Conservation (phyloP, 164 flowering plant species). For the Santalum album region DNA sequence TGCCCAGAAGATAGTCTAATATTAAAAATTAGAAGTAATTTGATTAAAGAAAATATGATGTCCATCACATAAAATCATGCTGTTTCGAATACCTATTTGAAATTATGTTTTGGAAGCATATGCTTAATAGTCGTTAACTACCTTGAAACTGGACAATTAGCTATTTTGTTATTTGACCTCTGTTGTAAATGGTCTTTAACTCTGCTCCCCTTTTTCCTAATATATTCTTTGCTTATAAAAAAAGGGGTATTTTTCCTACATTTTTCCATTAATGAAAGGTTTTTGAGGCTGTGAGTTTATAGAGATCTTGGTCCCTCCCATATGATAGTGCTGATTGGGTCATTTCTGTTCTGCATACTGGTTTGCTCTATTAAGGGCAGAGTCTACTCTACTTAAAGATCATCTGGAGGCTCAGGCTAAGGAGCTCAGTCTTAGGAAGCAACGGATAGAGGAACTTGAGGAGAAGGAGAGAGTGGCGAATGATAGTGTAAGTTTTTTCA, state of each 20-base stretch:
- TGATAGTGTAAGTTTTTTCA: constrained; percentile 47
- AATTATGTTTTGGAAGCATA: not conserved
- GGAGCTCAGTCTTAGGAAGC: constrained; percentile 64
- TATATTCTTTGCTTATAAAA: too few relatives aligned
- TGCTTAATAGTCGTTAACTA: too few relatives aligned
- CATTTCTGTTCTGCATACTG: constrained; percentile 8
- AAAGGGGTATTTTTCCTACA: too few relatives aligned
- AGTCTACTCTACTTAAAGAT: constrained; percentile 59
- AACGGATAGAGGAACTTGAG: constrained; percentile 61
- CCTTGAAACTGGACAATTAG: not conserved
- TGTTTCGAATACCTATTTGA: not conserved
- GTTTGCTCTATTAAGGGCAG: constrained; percentile 66
- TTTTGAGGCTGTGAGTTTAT: too few relatives aligned
- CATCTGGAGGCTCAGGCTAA: constrained; percentile 66
- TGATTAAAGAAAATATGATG: not conserved
- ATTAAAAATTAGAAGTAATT: too few relatives aligned
- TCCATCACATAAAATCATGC: not conserved
- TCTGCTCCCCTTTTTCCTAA: too few relatives aligned
- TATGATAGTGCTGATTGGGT: constrained; percentile 11
- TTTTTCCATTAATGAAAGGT: too few relatives aligned
- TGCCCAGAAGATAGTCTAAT: too few relatives aligned
- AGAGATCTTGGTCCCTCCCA: too few relatives aligned
- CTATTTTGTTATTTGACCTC: not conserved
- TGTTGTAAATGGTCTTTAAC: too few relatives aligned
- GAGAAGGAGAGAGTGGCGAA: constrained; percentile 87